Conservation (phyloP, 257 asterid genomes). For the Mentha longifolia region DNA sequence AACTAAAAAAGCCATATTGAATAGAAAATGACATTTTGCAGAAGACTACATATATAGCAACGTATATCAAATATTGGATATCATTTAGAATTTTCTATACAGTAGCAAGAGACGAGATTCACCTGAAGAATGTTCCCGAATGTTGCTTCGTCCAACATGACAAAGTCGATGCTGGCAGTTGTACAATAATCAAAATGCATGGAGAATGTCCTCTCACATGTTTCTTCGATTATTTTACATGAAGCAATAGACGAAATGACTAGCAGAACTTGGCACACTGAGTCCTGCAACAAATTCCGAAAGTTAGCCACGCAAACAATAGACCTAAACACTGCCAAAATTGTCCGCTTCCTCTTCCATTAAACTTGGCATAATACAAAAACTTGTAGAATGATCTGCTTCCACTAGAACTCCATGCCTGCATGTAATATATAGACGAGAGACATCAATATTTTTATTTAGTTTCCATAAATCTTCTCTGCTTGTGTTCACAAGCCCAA, state of each 20-base stretch:
- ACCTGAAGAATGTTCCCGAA: constrained; percentile 88
- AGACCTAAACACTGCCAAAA: constrained; percentile 63
- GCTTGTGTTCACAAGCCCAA: constrained; percentile 52
- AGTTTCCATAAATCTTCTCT: constrained; percentile 48
- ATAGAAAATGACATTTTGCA: no score
- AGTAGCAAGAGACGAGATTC: constrained; percentile 33
- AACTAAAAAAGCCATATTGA: background rate
- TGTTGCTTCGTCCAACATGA: constrained; percentile 78
- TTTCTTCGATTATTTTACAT: constrained; percentile 91
- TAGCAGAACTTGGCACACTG: constrained; percentile 87
- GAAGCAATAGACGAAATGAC: constrained; percentile 84
- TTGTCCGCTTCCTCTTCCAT: constrained; percentile 82
- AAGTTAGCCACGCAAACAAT: constrained; percentile 52
- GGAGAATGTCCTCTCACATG: constrained; percentile 85
- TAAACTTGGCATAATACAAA: constrained; percentile 86
- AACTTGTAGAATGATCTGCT: constrained; percentile 87
- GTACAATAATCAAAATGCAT: constrained; percentile 95
- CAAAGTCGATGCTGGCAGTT: constrained; percentile 84
- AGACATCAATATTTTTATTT: constrained; percentile 61
- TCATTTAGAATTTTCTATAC: background rate
- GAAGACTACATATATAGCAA: no score
- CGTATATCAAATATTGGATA: background rate
- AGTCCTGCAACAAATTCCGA: constrained; percentile 88
- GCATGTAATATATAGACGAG: constrained; percentile 83
- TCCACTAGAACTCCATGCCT: constrained; percentile 92